A percentile compares a stretch with the other conserved stretches of the same genome.
Conservation (phyloP, 129 eudicot species). For the Arctium lappa region DNA sequence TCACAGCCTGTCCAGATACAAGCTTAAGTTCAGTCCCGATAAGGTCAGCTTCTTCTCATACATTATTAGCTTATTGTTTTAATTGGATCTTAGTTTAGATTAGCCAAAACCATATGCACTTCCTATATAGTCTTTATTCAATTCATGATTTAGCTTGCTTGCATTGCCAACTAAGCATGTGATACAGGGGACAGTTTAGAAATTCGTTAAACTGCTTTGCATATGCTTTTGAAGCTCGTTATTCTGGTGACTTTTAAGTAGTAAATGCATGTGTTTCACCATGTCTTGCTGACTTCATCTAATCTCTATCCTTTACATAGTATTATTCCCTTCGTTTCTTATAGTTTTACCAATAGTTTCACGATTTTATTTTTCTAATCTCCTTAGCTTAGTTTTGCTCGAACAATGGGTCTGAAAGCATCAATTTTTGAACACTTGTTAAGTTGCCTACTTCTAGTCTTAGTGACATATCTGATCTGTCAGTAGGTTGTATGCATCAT, state of each 20-base stretch:
- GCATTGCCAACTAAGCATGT: background rate
- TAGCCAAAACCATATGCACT: too few species aligned
- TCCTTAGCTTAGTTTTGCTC: too few species aligned
- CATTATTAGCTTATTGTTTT: background rate
- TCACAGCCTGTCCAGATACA: constrained; percentile 72
- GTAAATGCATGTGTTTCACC: too few species aligned
- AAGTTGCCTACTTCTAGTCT: background rate
- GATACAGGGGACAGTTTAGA: background rate
- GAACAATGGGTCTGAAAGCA: background rate
- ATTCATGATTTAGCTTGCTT: background rate
- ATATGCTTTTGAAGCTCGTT: too few species aligned
- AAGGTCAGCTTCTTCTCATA: constrained; percentile 37
- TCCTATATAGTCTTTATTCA: too few species aligned
- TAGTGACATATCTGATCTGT: background rate
- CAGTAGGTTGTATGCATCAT: background rate
- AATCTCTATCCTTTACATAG: too few species aligned
- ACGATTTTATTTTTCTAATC: too few species aligned
- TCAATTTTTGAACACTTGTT: background rate
- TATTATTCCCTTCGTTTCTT: too few species aligned
- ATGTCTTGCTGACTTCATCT: too few species aligned
- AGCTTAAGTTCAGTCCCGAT: constrained; percentile 71
- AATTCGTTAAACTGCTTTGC: background rate
- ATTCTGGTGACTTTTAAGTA: too few species aligned
- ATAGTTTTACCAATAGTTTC: too few species aligned
- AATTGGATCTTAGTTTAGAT: background rate